phyloP scores from a whole-genome alignment of 2,329 filamentous ascomycete species.

The Aureobasidium mangrovei region DNA sequence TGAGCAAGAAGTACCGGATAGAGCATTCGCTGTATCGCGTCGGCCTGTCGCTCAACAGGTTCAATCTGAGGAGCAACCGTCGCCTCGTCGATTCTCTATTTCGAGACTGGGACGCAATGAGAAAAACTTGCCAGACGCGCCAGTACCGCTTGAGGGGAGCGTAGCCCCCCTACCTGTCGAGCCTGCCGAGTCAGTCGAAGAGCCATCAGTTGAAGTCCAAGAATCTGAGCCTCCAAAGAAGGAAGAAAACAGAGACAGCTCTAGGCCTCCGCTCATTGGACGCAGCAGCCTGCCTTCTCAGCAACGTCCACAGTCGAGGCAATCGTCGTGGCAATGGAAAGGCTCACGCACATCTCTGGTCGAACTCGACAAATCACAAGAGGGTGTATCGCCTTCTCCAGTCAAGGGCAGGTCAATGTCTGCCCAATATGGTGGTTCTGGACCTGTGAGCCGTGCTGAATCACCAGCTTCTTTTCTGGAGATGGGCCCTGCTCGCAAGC shows the following conservation, averaged over 20 bases:
- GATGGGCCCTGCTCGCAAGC: neutral
- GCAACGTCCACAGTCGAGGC: slow-evolving; percentile 4
- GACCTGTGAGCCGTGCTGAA: neutral
- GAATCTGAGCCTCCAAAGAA: neutral
- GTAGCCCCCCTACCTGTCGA: neutral
- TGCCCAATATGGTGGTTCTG: neutral
- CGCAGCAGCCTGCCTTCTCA: slow-evolving; percentile 12
- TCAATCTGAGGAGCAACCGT: neutral
- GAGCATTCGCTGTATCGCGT: neutral
- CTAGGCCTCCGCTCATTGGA: slow-evolving; percentile 3
- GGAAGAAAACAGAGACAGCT: neutral
- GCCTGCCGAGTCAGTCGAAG: neutral
- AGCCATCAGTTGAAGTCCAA: neutral
- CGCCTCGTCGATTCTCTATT: neutral
- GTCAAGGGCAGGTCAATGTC: neutral
- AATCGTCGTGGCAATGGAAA: slow-evolving; percentile 3
- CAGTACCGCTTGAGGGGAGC: neutral
- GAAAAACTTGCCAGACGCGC: neutral
- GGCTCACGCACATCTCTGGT: slow-evolving; percentile 6
- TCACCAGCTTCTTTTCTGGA: slow-evolving; percentile 8
- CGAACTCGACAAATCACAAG: neutral
- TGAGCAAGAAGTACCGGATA: neutral
- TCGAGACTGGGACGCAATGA: neutral
- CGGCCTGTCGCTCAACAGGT: neutral
- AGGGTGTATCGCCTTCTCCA: neutral